These are phyloP conservation scores for Pythium volutum DNA, from an alignment of 352 stramenopile species.

Conservation along the genomic window DNA sequence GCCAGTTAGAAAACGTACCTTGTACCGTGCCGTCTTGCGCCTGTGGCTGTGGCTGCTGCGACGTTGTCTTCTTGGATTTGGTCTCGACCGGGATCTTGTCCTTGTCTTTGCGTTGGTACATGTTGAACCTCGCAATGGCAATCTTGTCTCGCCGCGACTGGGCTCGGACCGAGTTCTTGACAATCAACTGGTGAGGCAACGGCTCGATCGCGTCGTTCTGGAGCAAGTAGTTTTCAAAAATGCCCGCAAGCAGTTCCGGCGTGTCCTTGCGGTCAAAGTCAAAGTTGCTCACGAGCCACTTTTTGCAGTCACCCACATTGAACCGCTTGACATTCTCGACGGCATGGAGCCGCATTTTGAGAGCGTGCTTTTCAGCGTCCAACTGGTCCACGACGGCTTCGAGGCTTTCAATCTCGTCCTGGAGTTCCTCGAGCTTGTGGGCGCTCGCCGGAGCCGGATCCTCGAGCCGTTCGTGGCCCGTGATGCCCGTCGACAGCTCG, in stretches of 20 bases:
- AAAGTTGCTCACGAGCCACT: constrained; percentile 49
- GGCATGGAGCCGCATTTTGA: constrained; percentile 45
- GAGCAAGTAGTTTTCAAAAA: constrained; percentile 55
- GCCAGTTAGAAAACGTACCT: background rate
- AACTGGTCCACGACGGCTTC: constrained; percentile 40
- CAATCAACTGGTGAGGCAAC: constrained; percentile 45
- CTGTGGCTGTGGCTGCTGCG: background rate
- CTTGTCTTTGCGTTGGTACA: constrained; percentile 27
- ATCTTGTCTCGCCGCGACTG: constrained; percentile 34
- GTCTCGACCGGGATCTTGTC: constrained; percentile 11
- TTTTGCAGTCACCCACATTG: constrained; percentile 39
- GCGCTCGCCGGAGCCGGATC: background rate
- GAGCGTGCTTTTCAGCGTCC: constrained; percentile 44
- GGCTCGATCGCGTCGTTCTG: constrained; percentile 44
- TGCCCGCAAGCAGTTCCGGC: constrained; percentile 37
- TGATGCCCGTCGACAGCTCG: constrained; percentile 18
- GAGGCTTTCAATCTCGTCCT: constrained; percentile 41
- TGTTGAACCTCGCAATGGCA: constrained; percentile 25
- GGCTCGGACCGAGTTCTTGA: constrained; percentile 46
- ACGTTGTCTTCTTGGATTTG: constrained; percentile 11
- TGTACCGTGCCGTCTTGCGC: background rate
- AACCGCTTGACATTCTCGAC: constrained; percentile 40
- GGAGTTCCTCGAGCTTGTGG: constrained; percentile 24
- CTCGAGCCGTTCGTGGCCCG: constrained; percentile 9
- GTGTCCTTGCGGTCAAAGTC: constrained; percentile 59